Evolutionary conservation across 1,284 basidiomycete genomes (phyloP).

Genomic region (Boletellus deceptivus): DNA sequence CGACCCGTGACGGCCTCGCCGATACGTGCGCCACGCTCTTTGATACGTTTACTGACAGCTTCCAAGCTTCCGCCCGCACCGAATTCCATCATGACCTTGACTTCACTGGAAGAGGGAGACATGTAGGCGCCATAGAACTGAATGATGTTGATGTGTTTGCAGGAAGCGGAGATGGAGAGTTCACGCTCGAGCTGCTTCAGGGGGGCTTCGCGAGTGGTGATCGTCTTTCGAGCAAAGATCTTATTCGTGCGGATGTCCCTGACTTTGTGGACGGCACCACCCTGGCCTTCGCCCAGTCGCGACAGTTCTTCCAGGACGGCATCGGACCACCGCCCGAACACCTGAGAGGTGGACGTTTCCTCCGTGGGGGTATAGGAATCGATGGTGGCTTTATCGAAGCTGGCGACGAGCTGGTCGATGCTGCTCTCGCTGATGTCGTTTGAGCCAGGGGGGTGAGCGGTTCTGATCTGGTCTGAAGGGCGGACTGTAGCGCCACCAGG

Average conservation of each 20-base stretch:
- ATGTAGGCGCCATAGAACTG: constrained; percentile 95
- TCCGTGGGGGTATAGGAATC: constrained; percentile 37
- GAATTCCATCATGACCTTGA: constrained; percentile 96
- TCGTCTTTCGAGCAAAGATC: constrained; percentile 95
- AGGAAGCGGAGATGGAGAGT: constrained; percentile 85
- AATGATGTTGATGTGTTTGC: constrained; percentile 86
- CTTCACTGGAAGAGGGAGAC: constrained; percentile 86
- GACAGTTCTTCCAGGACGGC: constrained; percentile 70
- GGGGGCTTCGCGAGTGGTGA: constrained; percentile 92
- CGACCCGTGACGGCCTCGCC: constrained; percentile 92
- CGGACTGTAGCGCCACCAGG: constrained; percentile 55
- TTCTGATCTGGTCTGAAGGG: constrained; percentile 39
- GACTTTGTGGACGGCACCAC: constrained; percentile 94
- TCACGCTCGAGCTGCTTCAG: constrained; percentile 92
- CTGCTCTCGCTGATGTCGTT: constrained; percentile 42
- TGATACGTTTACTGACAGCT: constrained; percentile 82
- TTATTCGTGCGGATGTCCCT: constrained; percentile 71
- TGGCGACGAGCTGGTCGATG: constrained; percentile 35
- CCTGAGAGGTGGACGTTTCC: constrained; percentile 25
- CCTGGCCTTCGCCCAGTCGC: constrained; percentile 91
- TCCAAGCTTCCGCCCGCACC: constrained; percentile 90
- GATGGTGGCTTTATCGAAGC: constrained; percentile 26
- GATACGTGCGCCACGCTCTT: constrained; percentile 76
- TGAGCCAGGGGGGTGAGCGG: constrained; percentile 32
- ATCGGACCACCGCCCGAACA: constrained; percentile 56